Evolutionary conservation across 306 rosid species (phyloP), one percentile per base, ranked within the genome.

Genomic region (Ochetophila trinervis): DNA sequence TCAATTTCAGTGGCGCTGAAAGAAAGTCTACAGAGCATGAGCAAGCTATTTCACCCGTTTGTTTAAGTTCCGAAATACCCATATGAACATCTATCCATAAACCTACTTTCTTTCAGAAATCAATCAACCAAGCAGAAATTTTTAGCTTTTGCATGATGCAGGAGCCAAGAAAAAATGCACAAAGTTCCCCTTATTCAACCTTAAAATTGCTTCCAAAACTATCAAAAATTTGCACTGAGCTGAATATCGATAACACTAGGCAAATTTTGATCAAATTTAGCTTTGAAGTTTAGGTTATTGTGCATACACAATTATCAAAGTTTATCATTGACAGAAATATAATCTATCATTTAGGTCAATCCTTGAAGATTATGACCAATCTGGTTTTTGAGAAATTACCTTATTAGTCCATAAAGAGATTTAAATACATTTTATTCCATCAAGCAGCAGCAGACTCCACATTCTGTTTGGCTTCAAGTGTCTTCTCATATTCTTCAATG

Each of bases 401-500:
- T 57, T 51, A 50, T 16, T 11, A 47, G 51, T n/a, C 54, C 9
- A 16, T 17, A 19, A 9, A 16, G 1, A 16, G 54, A 50, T 50
- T 16, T 2, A 3, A 5, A 50, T 9, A 9, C 54, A 50, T 16
- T 50, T 6, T 50, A 0, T 16, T 19, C 19, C 2, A 1, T 80
- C 71, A 83, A 0, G 80, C 71, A 65, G 69, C 66, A 6, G 72
- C 40, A 2, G 75, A 57, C 44, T 78, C 85, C 0, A 77, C 56
- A 19, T 40, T 12, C 53, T 75, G 75, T 73, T 67, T 85, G 66
- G 76, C 71, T 78, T 84, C 91, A 49, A 94, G 89, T 2, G 89
- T 84, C 86, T 84, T 94, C 76, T 94, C 97, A 56, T 88, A 94
- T 15, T 94, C 97, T 72, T 94, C 97, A 9, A 94, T 90, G 70